Base-by-base conservation (phyloP, 768 basidiomycete genomes). In the Xerocomellus dryophilus region DNA sequence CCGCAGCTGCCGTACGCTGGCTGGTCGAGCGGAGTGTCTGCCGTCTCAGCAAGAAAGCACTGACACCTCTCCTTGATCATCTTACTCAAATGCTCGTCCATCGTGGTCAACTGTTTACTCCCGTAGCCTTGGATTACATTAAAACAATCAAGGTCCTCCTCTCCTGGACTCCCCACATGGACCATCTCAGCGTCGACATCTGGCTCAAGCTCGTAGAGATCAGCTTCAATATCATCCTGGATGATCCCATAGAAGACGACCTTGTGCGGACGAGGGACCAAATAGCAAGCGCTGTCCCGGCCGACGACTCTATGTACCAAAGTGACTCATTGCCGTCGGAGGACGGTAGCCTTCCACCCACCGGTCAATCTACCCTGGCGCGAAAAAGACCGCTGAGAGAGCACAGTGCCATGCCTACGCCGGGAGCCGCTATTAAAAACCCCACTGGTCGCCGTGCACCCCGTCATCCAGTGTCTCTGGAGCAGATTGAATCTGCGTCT, bases 151-250 rank as follows among this genome's bases (percentile, higher is more conserved):
- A 81, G 51, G 75, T 73, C 53, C 65, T 98, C 9, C 72, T 91
- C 47, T 73, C 74, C 52, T 86, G 83, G 68, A 66, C 73, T 3
- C 86, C 92, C 3, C 94, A 98, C 70, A 74, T 95, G 51, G 88
- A 95, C 41, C 83, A 87, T 61, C 63, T 95, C 47, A 82, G 82
- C 10, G 73, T 79, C 34, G 72, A 74, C 1, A 71, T 57, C 39
- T 98, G 96, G 96, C 68, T 84, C 27, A 73, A 72, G 32, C 69
- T 93, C 41, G 79, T 88, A 34, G 81, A 84, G 60, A 71, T 91
- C 38, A 81, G 80, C 36, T 93, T 96, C 74, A 90, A 92, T 60
- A 81, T 85, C 5, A 75, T 94, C 21, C 71, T 98, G 5, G 83
- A 79, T 11, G 86, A 90, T 61, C 64, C 68, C 56, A 78, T 72